Base-by-base conservation (phyloP, 1,284 basidiomycete species). In the Tylopilus sp. region DNA sequence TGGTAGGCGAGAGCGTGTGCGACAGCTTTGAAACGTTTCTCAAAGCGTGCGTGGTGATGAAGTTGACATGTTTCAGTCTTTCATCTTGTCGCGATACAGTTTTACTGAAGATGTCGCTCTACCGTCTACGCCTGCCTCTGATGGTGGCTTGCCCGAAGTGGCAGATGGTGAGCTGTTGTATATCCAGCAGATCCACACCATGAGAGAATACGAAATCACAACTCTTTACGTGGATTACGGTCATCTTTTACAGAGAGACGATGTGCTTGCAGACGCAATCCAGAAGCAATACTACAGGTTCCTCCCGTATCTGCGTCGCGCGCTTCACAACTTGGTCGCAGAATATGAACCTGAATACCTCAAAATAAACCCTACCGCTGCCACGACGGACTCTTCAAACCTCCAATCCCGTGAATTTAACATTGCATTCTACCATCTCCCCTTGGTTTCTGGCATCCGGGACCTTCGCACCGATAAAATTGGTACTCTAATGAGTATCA, bases 151-250 rank as follows among this genome's bases (percentile, higher is more conserved):
- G 2, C 79, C 78, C 18, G 79, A 81, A 33, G 74, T 73, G 2
- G 71, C 74, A 1, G 79, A 84, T 18, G 80, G 77, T 37, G 83
- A 88, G 61, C 75, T 84, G 43, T 76, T 88, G 55, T 97, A 98
- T 67, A 77, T 98, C 56, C 86, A 92, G 51, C 94, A 97, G 71
- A 89, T 99, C 60, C 86, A 89, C 64, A 87, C 84, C 30, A 92
- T 99, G 89, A 86, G 89, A 53, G 89, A 96, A 66, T 93, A 90
- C 66, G 86, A 94, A 64, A 77, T 96, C 45, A 92, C 92, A 2
- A 99, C 96, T 0, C 85, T 99, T 59, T 99, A 97, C 63, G 89
- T 99, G 68, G 95, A 98, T 74, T 98, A 89, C 56, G 81, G 84
- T 12, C 95, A 99, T 66, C 77, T 99, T 19, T 79, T 97, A 19